Percentiles rank a stretch among this genome's conserved stretches.
phyloP scores from a whole-genome alignment of 192 early-diverging fungal genomes.

The Kappamyces sp. region DNA sequence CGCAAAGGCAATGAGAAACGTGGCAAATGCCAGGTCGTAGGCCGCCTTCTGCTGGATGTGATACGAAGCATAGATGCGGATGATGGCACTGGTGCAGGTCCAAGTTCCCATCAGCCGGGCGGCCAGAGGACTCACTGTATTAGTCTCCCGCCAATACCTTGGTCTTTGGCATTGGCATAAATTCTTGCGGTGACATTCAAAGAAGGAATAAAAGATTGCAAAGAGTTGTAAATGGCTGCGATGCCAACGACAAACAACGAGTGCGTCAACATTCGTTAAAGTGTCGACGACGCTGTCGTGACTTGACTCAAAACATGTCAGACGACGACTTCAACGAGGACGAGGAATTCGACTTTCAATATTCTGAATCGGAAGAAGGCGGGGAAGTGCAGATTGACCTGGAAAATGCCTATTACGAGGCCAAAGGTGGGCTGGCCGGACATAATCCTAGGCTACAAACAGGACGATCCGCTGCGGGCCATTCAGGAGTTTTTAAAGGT shows the following conservation, averaged over 20 bases:
- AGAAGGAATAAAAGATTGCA: slow-evolving; percentile 73
- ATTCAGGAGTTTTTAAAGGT: slow-evolving; percentile 70
- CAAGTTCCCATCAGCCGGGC: slow-evolving; percentile 82
- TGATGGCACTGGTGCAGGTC: slow-evolving; percentile 73
- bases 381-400: slow-evolving; percentile 76
- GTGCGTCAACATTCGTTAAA: slow-evolving; percentile 26
- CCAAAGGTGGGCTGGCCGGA: slow-evolving; percentile 58
- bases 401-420: slow-evolving; percentile 86
- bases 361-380: slow-evolving; percentile 73
- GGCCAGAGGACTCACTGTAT: slow-evolving; percentile 68
- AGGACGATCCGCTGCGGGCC: slow-evolving; percentile 67
- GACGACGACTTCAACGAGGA: slow-evolving; percentile 34
- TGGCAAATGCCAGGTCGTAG: slow-evolving; percentile 38
- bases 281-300: slow-evolving; percentile 5
- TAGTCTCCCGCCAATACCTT: slow-evolving; percentile 35
- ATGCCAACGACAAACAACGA: slow-evolving; percentile 70
- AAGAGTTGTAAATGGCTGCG: slow-evolving; percentile 74
- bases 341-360: slow-evolving; percentile 86
- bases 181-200: slow-evolving; percentile 69
- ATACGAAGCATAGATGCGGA: slow-evolving; percentile 82
- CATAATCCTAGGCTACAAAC: slow-evolving; percentile 56
- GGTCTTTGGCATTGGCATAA: slow-evolving; percentile 59
- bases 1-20: slow-evolving; percentile 32
- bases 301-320: slow-evolving; percentile 17
- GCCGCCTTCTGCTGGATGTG: slow-evolving; percentile 55